Evolutionary conservation across 495 filamentous ascomycete genomes (phyloP), one percentile per base, ranked within the genome.

Genomic region (Aspergillus homomorphus): DNA sequence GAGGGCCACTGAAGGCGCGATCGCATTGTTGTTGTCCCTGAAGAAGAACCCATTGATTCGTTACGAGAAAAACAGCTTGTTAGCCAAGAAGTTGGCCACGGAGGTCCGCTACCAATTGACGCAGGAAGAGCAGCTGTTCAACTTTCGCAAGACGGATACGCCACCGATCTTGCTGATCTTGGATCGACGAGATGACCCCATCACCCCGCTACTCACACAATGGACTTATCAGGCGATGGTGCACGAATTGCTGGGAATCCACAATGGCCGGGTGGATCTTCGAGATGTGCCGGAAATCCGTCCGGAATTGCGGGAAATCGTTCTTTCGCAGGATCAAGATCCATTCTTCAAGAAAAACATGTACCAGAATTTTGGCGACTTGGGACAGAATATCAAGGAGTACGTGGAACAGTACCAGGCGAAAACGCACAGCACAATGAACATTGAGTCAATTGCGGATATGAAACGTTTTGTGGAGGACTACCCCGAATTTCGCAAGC

Each of bases 221-320:
- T 98, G 94, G 94, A 98, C 94, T 26, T 98, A 98, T 69, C 94
- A 98, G 71, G 95, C 95, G 9, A 98, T 98, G 94, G 95, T 98
- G 1, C 94, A 98, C 67, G 94, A 98, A 62, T 74, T 97, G 22
- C 81, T 98, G 33, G 95, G 94, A 15, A 96, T 98, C 55, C 81
- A 90, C 58, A 96, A 96, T 70, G 94, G 94, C 19, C 82, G 91
- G 20, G 93, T 98, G 4, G 89, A 96, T 65, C 78, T 98, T 45
- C 87, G 85, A 58, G 84, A 90, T 53, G 88, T 96, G 0, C 92
- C 92, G 33, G 94, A 97, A 54, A 84, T 97, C 50, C 82, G 91
- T 51, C 88, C 90, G 16, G 94, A 98, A 73, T 79, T 98, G 23
- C 91, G 89, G 74, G 94, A 98, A 76, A 93, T 98, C 57, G 92